Conservation (phyloP, 257 asterid species). For the Ballota nigra region DNA sequence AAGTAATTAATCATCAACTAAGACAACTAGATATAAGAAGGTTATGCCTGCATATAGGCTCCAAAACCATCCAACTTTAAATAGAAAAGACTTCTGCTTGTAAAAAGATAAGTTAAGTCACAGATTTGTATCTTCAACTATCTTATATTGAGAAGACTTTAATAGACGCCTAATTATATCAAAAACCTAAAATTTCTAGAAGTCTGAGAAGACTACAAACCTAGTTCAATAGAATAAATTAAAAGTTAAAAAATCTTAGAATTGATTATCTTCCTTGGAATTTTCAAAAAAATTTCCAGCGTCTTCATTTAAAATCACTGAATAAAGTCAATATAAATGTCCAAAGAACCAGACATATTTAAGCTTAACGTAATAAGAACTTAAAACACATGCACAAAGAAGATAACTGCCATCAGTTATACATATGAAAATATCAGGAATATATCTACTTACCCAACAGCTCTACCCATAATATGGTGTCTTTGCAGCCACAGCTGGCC, state of each 20-base stretch:
- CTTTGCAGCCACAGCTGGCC: slow-evolving; percentile 96
- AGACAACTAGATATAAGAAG: not conserved
- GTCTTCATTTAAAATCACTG: no score
- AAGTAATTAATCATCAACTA: not conserved
- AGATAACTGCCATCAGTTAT: not conserved
- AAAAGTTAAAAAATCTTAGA: not conserved
- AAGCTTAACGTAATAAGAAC: slow-evolving; percentile 6
- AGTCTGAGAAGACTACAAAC: not conserved
- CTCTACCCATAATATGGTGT: slow-evolving; percentile 99
- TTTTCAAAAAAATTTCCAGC: no score
- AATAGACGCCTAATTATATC: not conserved
- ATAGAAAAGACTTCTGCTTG: not conserved
- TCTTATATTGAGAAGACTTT: not conserved
- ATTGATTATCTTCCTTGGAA: not conserved
- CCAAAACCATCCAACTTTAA: slow-evolving; percentile 11
- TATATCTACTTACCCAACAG: slow-evolving; percentile 83
- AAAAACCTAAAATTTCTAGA: not conserved
- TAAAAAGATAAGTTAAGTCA: slow-evolving; percentile 4
- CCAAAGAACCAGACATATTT: slow-evolving; percentile 7
- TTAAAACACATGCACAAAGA: slow-evolving; percentile 2
- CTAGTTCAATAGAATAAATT: not conserved
- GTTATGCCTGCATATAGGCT: not conserved
- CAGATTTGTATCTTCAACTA: not conserved
- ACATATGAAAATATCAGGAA: not conserved
- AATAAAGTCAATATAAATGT: slow-evolving; percentile 2